phyloP scores from a whole-genome alignment of 1,284 basidiomycete genomes.

The Cryptococcus sp. region DNA sequence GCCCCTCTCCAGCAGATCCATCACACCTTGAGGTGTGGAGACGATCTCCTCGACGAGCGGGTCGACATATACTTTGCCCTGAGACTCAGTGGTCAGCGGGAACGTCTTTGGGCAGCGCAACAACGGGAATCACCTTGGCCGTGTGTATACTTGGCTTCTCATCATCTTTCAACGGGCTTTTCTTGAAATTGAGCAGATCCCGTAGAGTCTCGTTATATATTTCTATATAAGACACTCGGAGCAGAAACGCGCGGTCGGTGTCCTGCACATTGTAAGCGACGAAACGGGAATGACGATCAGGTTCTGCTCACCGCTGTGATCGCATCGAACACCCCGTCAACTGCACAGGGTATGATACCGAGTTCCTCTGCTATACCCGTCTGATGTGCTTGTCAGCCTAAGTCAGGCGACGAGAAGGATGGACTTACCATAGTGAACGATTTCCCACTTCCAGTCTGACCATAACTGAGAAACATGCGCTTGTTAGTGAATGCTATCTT shows the following conservation, averaged over 20 bases:
- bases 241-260: constrained; percentile 49
- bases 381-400: constrained; percentile 21
- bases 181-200: constrained; percentile 55
- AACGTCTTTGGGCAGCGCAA: constrained; percentile 5
- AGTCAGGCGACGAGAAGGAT: neutral
- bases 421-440: constrained; percentile 53
- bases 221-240: constrained; percentile 61
- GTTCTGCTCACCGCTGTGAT: constrained; percentile 51
- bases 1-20: constrained; percentile 56
- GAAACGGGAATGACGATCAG: neutral
- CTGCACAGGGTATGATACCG: constrained; percentile 60
- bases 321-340: constrained; percentile 58
- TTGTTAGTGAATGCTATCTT: neutral
- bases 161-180: constrained; percentile 38
- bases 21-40: constrained; percentile 56
- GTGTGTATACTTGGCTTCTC: constrained; percentile 50
- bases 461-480: constrained; percentile 37
- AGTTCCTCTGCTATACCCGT: constrained; percentile 56
- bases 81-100: neutral
- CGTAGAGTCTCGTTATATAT: constrained; percentile 63
- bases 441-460: constrained; percentile 57
- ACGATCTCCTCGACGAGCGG: constrained; percentile 59
- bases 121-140: constrained; percentile 33
- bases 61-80: constrained; percentile 56
- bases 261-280: constrained; percentile 29